A percentile compares a stretch with the other conserved stretches of the same genome.
Conservation (phyloP, 2,329 filamentous ascomycete species). For the Niveomyces coronatus region DNA sequence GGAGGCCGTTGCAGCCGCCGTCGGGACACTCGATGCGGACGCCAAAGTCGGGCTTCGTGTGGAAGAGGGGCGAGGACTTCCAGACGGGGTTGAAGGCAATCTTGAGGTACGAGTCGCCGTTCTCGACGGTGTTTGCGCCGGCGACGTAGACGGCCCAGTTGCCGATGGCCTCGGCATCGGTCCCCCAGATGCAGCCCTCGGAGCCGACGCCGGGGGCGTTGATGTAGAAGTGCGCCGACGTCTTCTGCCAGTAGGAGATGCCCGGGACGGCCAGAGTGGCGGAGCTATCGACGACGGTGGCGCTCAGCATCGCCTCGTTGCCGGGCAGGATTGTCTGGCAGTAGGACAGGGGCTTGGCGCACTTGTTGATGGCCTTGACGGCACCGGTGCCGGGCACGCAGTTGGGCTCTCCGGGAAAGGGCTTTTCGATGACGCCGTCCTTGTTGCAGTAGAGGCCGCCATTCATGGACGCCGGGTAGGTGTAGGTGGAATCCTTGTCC, state of each 20-base stretch:
- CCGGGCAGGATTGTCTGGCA: constrained; percentile 73
- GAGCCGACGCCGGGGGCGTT: constrained; percentile 59
- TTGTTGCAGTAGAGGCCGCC: constrained; percentile 65
- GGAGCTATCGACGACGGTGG: constrained; percentile 51
- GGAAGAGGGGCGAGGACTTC: constrained; percentile 42
- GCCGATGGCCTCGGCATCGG: constrained; percentile 48
- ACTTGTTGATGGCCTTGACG: constrained; percentile 57
- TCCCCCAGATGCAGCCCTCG: constrained; percentile 64
- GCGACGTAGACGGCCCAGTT: constrained; percentile 74
- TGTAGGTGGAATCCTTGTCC: constrained; percentile 60
- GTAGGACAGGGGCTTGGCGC: constrained; percentile 52
- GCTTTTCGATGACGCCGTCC: constrained; percentile 55
- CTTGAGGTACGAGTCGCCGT: constrained; percentile 62
- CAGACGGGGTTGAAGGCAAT: constrained; percentile 72
- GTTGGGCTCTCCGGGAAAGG: constrained; percentile 56
- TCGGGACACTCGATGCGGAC: constrained; percentile 59
- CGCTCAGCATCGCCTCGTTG: constrained; percentile 74
- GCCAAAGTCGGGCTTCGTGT: constrained; percentile 53
- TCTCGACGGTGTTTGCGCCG: constrained; percentile 58
- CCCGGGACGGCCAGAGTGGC: constrained; percentile 61
- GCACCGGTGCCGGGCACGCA: constrained; percentile 59
- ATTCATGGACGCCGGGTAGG: constrained; percentile 62
- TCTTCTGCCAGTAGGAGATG: constrained; percentile 58
- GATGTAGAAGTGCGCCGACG: constrained; percentile 70
- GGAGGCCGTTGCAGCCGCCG: constrained; percentile 59